phyloP scores from a whole-genome alignment of 2,329 filamentous ascomycete species.

The Ophiostoma pallidulum region DNA sequence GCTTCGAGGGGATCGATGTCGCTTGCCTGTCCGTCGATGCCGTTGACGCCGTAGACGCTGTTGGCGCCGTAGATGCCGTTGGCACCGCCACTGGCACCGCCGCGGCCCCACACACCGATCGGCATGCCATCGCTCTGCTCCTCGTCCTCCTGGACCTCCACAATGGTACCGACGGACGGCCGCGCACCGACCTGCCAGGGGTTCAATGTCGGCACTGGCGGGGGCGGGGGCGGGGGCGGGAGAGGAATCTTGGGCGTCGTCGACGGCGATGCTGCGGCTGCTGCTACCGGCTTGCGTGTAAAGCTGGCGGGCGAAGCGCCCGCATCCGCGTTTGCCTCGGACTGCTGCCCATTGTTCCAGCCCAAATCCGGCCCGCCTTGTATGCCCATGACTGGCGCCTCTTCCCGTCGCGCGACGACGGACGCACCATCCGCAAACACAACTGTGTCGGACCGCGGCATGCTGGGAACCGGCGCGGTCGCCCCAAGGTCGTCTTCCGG shows the following conservation, averaged over 20 bases:
- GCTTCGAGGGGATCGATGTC: not conserved
- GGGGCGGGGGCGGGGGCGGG: conserved; percentile 8
- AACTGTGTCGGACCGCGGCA: conserved; percentile 3
- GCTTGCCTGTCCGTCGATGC: not conserved
- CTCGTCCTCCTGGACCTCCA: conserved; percentile 10
- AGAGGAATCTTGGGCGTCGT: not conserved
- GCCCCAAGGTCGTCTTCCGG: not conserved
- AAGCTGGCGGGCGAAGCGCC: no score
- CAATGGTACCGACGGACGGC: conserved; percentile 13
- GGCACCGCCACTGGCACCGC: not conserved
- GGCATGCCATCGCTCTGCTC: no score
- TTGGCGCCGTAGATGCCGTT: not conserved
- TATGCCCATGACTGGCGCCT: conserved; percentile 13
- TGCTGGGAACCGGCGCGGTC: not conserved
- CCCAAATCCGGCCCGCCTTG: conserved; percentile 16
- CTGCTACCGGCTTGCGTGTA: no score
- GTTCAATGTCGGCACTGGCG: conserved; percentile 13
- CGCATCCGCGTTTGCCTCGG: not conserved
- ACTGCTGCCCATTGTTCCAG: conserved; percentile 11
- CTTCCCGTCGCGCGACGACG: not conserved
- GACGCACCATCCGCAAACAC: not conserved
- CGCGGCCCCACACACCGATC: not conserved
- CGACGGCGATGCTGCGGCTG: no score
- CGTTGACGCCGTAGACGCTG: not conserved
- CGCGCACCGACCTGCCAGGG: conserved; percentile 17